Base-by-base conservation (phyloP, 1,284 basidiomycete species). In the Fomes fomentarius region DNA sequence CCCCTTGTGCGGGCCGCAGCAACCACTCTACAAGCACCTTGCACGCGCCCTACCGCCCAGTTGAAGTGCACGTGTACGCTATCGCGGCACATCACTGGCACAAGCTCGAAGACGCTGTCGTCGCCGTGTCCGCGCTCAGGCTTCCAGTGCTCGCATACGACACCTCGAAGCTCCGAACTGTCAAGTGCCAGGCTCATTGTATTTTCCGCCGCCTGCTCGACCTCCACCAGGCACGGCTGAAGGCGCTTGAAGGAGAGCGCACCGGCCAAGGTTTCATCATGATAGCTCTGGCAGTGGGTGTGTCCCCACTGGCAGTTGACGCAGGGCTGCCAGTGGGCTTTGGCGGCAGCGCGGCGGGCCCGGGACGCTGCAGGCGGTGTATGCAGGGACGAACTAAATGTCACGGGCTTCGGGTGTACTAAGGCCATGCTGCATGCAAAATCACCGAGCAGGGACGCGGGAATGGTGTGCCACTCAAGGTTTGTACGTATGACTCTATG, bases 121-220 rank as follows among this genome's bases (percentile, higher is more conserved):
- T 71, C 14, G 57, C 67, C 4, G 59, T 67, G 31, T 75, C 74
- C 35, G 55, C 66, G 8, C 69, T 71, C 52, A n/a, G n/a, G n/a
- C n/a, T n/a, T n/a, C n/a, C n/a, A n/a, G 71, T 75, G 15, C 67
- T 76, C 24, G 62, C 70, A 22, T 65, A 66, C 50, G 50, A 67
- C 31, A 63, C 76, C 28, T 55, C 67, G 4, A 44, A 52, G 30
- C 54, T 76, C 42, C 55, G 69, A 25, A 73, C 68, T 11, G 39
- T 53, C 19, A 61, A 57, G n/a, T n/a, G 41, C 75, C 77, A 58
- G 75, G 74, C 4, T 66, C 74, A 3, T 41, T 70, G 2, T 76
- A 77, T 58, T 66, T 77, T 47, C n/a, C 72, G 71, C 56, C 71
- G 73, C 33, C 69, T 78, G 12, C 69, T 76, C 62, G 69, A 69